A percentile compares a stretch with the other conserved stretches of the same genome.
Evolutionary conservation across 2,329 filamentous ascomycete species (phyloP).

Genomic region (Phialocephala subalpina): DNA sequence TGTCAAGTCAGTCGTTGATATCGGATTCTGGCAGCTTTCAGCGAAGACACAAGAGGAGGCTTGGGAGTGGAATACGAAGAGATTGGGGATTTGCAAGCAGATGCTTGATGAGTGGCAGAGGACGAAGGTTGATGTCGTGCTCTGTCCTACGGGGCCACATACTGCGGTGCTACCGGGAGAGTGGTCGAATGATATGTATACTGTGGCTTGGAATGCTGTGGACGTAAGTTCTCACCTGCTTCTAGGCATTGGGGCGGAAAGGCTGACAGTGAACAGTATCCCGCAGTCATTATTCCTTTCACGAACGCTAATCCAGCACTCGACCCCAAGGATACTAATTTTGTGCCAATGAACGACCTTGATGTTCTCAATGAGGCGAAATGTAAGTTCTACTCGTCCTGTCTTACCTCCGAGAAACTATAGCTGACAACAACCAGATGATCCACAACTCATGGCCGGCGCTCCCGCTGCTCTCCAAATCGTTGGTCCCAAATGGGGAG

Average conservation of each 20-base stretch:
- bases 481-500: conserved; percentile 43
- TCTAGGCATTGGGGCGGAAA: neutral
- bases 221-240: conserved; percentile 38
- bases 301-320: conserved; percentile 42
- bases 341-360: conserved; percentile 38
- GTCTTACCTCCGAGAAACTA: neutral
- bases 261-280: conserved; percentile 38
- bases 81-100: conserved; percentile 43
- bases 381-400: conserved; percentile 35
- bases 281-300: conserved; percentile 45
- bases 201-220: conserved; percentile 47
- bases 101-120: conserved; percentile 48
- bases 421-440: conserved; percentile 38
- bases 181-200: conserved; percentile 47
- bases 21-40: conserved; percentile 46
- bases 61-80: conserved; percentile 47
- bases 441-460: conserved; percentile 45
- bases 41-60: conserved; percentile 45
- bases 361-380: conserved; percentile 42
- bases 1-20: conserved; percentile 45
- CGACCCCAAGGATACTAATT: conserved; percentile 40
- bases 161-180: conserved; percentile 44
- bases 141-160: conserved; percentile 43
- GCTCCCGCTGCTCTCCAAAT: conserved; percentile 46
- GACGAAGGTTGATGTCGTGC: conserved; percentile 43